Percentiles rank a stretch among this genome's conserved stretches.
Evolutionary conservation across 2,329 filamentous ascomycete species (phyloP).

Genomic region (Cordyceps tenuipes): DNA sequence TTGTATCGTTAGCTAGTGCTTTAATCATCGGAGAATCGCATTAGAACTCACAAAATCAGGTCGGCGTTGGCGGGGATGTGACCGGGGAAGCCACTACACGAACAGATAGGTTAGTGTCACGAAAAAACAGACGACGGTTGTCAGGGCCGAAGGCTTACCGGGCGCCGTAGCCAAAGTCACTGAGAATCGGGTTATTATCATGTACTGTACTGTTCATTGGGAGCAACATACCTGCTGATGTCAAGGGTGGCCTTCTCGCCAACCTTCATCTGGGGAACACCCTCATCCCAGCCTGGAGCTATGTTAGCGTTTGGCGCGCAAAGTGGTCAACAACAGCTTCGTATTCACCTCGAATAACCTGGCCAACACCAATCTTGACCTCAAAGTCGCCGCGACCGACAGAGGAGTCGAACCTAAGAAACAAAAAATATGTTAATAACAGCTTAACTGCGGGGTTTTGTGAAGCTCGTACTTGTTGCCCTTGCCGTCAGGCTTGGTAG

Average conservation of each 20-base stretch:
- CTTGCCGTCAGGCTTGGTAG: conserved; percentile 50
- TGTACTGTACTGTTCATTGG: background rate
- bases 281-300: conserved; percentile 69
- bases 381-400: conserved; percentile 68
- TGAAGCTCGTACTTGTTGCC: conserved; percentile 57
- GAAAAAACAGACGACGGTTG: background rate
- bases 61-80: conserved; percentile 67
- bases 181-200: conserved; percentile 22
- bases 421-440: background rate
- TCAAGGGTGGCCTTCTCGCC: conserved; percentile 83
- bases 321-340: background rate
- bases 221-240: conserved; percentile 58
- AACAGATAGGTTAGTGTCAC: conserved; percentile 10
- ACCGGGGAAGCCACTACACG: conserved; percentile 63
- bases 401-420: conserved; percentile 80
- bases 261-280: conserved; percentile 74
- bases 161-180: conserved; percentile 57
- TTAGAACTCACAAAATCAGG: conserved; percentile 68
- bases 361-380: conserved; percentile 69
- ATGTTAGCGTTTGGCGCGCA: conserved; percentile 12
- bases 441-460: conserved; percentile 6
- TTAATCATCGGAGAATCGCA: too few relatives aligned
- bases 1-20: conserved; percentile 8
- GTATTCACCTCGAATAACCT: conserved; percentile 72
- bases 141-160: conserved; percentile 36